Conservation (phyloP, 192 early-diverging fungal genomes). For the Anaeromyces robustus region DNA sequence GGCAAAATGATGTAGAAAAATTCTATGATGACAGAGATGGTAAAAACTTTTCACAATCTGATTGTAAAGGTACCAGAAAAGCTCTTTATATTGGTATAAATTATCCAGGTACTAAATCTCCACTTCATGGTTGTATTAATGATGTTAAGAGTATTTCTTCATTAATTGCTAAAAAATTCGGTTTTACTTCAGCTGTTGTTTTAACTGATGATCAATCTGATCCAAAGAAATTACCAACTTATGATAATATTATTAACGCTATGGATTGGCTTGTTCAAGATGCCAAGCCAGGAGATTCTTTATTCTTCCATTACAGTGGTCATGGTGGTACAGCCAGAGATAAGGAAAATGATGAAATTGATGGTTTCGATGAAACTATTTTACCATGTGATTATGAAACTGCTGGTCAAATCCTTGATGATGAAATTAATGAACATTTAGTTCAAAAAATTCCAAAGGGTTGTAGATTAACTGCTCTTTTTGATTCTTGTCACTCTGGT, state of each 20-base stretch:
- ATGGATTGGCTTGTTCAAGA: slow-evolving; percentile 5
- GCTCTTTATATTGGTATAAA: background rate
- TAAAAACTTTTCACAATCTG: background rate
- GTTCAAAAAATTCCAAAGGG: slow-evolving; percentile 32
- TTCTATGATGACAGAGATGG: background rate
- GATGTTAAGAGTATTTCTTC: slow-evolving; percentile 64
- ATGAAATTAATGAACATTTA: slow-evolving; percentile 15
- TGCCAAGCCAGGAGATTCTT: slow-evolving; percentile 39
- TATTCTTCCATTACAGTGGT: slow-evolving; percentile 18
- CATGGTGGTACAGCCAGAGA: slow-evolving; percentile 25
- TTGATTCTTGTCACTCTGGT: slow-evolving; percentile 77
- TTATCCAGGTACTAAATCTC: background rate
- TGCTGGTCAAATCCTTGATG: slow-evolving; percentile 18
- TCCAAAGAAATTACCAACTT: slow-evolving; percentile 23
- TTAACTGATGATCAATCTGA: slow-evolving; percentile 57
- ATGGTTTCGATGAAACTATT: slow-evolving; percentile 18
- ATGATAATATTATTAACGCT: slow-evolving; percentile 1
- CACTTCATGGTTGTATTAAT: slow-evolving; percentile 53
- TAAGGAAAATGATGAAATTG: slow-evolving; percentile 17
- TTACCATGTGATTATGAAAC: slow-evolving; percentile 12
- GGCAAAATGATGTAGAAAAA: background rate
- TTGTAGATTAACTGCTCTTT: slow-evolving; percentile 60
- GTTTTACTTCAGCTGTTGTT: slow-evolving; percentile 32
- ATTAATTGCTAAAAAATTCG: slow-evolving; percentile 47
- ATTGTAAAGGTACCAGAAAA: background rate